A percentile compares a stretch with the other conserved stretches of the same genome.
Conservation (phyloP, 2,329 filamentous ascomycete genomes). For the Fusarium begoniae region DNA sequence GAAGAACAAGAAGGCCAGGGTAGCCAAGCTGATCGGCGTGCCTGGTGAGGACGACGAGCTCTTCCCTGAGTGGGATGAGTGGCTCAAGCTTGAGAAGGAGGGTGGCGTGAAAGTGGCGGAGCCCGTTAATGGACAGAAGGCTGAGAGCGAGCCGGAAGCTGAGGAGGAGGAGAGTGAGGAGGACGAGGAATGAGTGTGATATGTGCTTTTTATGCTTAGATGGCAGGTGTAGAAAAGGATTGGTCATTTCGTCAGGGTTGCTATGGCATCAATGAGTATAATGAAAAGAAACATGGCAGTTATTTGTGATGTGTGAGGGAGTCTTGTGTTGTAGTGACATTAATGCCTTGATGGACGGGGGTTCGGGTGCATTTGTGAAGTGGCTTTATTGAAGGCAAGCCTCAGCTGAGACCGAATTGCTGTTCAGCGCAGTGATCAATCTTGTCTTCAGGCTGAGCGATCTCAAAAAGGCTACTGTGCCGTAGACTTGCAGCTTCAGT, state of each 20-base stretch:
- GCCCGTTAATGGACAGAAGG: slow-evolving; percentile 36
- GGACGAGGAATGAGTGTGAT: slow-evolving; percentile 37
- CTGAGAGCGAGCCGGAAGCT: slow-evolving; percentile 34
- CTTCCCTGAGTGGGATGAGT: slow-evolving; percentile 97
- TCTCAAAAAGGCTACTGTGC: not conserved
- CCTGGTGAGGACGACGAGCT: slow-evolving; percentile 86
- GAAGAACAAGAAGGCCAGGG: slow-evolving; percentile 84
- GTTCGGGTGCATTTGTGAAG: not conserved
- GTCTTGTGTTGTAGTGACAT: too few species aligned
- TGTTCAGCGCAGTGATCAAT: not conserved
- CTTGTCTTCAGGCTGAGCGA: not conserved
- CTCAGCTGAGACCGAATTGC: not conserved
- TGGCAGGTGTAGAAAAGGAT: slow-evolving; percentile 44
- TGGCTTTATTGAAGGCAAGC: not conserved
- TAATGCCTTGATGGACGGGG: not conserved
- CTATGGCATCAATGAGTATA: slow-evolving; percentile 46
- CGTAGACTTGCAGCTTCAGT: not conserved
- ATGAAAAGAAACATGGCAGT: slow-evolving; percentile 41
- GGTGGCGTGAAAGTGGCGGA: slow-evolving; percentile 55
- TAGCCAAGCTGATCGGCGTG: slow-evolving; percentile 83
- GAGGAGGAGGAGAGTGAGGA: slow-evolving; percentile 40
- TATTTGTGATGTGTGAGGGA: not conserved
- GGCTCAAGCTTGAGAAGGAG: slow-evolving; percentile 80
- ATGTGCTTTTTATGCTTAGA: slow-evolving; percentile 41
- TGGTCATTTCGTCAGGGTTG: slow-evolving; percentile 43